A percentile compares a stretch with the other conserved stretches of the same genome.
phyloP scores from a whole-genome alignment of 306 rosid genomes.

The Mimosa pudica region DNA sequence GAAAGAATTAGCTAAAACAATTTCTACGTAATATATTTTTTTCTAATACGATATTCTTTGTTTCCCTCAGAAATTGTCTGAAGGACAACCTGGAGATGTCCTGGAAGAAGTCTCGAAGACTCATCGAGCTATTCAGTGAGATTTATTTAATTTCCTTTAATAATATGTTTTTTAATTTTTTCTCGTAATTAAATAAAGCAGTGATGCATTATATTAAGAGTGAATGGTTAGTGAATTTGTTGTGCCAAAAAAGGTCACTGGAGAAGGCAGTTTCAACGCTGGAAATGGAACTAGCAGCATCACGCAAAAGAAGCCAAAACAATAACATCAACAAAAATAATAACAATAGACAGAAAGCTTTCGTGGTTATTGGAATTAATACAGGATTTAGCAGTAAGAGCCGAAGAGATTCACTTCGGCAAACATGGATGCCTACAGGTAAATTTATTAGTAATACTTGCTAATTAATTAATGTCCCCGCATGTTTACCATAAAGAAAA shows the following conservation, averaged over 20 bases:
- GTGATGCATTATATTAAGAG: background rate
- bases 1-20: background rate
- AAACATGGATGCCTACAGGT: conserved; percentile 90
- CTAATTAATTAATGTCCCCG: background rate
- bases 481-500: too few species aligned
- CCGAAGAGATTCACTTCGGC: conserved; percentile 72
- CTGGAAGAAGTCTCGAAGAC: conserved; percentile 76
- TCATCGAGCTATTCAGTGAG: conserved; percentile 79
- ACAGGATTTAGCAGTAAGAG: conserved; percentile 88
- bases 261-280: conserved; percentile 70
- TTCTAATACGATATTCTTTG: background rate
- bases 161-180: background rate
- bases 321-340: conserved; percentile 18
- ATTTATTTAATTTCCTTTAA: background rate
- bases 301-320: conserved; percentile 42
- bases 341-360: conserved; percentile 55
- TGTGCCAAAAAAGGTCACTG: conserved; percentile 51
- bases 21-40: background rate
- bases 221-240: background rate
- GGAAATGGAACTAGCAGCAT: conserved; percentile 74
- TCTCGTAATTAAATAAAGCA: background rate
- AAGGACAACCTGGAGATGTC: conserved; percentile 57
- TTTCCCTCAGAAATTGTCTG: conserved; percentile 54
- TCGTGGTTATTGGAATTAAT: conserved; percentile 85
- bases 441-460: background rate